Base-by-base conservation (phyloP, 306 rosid species). In the Alnus glutinosa region DNA sequence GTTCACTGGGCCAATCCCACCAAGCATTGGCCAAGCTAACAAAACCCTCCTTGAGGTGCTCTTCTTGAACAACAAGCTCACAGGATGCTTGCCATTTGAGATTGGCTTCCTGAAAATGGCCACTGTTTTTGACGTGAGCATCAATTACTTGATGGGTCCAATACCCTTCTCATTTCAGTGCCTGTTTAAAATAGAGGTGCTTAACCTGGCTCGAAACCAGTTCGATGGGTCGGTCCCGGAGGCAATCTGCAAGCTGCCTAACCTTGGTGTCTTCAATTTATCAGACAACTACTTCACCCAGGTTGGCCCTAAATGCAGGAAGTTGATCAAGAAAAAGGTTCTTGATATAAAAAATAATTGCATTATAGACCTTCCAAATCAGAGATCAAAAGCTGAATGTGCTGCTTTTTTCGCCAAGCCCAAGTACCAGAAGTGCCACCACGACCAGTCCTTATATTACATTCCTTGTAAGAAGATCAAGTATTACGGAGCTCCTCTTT, bases 151-250 rank as follows among this genome's bases (percentile, higher is more conserved):
- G n/a, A 91, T 90, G 0, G 98, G 97, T 0, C 97, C 97, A 0
- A 90, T 94, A 3, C 97, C 98, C 0, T 7, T 37, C 7, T 92
- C 98, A 0, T 91, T 94, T 15, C 92, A 71, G 1, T 92, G 98
- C 79, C 76, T 94, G 62, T 74, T 61, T 1, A 88, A 68, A 3
- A 85, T 88, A 3, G 84, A 55, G 79, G 71, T 34, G 3, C 70
- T 94, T 11, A 85, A 82, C 46, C 62, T 94, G 32, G 88, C 87
- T 0, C 12, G 23, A 1, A 94, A 94, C 73, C 12, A 59, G 14
- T 70, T 94, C 13, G 90, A 82, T 5, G 94, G 92, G 1, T 1
- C 67, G 1, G 88, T 94, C 5, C 98, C 97, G 1, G 97, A 94
- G 55, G 37, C 34, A n/a, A 81, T 94, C 6, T 94, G 98, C 46